Evolutionary conservation across 495 filamentous ascomycete genomes (phyloP).

Genomic region (Penicillium odoratum): DNA sequence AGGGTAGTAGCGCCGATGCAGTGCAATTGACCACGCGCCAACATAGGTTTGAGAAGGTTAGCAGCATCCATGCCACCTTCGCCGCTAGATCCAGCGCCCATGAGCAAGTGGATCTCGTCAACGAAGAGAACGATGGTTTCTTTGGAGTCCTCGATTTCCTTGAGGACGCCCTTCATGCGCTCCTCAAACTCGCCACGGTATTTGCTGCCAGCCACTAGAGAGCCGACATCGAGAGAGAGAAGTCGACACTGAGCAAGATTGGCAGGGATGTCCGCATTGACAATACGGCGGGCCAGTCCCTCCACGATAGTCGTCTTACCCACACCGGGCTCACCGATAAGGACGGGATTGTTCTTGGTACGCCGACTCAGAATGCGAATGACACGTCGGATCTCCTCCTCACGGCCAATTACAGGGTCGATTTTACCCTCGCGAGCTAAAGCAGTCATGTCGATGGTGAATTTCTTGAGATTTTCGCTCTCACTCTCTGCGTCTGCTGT

Average conservation of each 20-base stretch:
- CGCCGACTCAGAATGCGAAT: slow-evolving; percentile 89
- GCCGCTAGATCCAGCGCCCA: slow-evolving; percentile 91
- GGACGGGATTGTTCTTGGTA: slow-evolving; percentile 98
- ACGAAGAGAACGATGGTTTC: slow-evolving; percentile 97
- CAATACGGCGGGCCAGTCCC: slow-evolving; percentile 91
- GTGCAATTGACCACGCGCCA: slow-evolving; percentile 93
- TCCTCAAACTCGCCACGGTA: slow-evolving; percentile 98
- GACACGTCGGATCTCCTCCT: slow-evolving; percentile 94
- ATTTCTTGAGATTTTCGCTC: slow-evolving; percentile 93
- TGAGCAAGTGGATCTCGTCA: slow-evolving; percentile 96
- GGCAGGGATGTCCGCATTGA: slow-evolving; percentile 93
- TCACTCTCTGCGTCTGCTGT: slow-evolving; percentile 89
- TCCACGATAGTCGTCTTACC: slow-evolving; percentile 98
- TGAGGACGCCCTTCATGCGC: slow-evolving; percentile 96
- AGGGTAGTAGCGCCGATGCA: slow-evolving; percentile 97
- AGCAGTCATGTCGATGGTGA: slow-evolving; percentile 95
- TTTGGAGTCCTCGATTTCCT: slow-evolving; percentile 94
- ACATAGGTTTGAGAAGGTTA: slow-evolving; percentile 95
- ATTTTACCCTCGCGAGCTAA: slow-evolving; percentile 96
- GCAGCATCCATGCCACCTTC: slow-evolving; percentile 99
- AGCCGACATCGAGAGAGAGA: slow-evolving; percentile 91
- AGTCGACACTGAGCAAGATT: slow-evolving; percentile 93
- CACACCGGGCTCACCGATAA: slow-evolving; percentile 95
- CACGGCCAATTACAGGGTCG: slow-evolving; percentile 94
- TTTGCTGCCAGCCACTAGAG: slow-evolving; percentile 94